phyloP scores from a whole-genome alignment of 2,329 filamentous ascomycete genomes.

The Pestalotiopsis sp. region DNA sequence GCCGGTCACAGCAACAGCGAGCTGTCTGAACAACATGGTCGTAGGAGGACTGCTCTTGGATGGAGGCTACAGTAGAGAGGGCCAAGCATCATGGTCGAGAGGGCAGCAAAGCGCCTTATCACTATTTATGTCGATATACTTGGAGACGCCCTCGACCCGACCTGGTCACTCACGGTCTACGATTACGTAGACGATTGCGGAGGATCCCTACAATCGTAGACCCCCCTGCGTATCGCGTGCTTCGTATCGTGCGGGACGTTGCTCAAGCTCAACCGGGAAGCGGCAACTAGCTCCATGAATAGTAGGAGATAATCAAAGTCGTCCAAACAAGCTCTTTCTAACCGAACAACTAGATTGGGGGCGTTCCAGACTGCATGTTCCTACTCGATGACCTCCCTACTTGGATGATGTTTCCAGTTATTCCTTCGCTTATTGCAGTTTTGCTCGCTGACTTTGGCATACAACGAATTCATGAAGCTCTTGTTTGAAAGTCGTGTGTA shows the following conservation, averaged over 20 bases:
- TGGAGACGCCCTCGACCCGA: background rate
- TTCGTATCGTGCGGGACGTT: background rate
- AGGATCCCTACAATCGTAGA: background rate
- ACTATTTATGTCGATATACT: background rate
- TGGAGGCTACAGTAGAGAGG: background rate
- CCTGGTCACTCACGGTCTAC: background rate
- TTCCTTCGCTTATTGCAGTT: too few species aligned
- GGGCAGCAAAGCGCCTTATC: background rate
- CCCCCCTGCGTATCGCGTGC: slow-evolving; percentile 4
- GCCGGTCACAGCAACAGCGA: slow-evolving; percentile 20
- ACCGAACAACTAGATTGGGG: too few species aligned
- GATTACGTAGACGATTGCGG: slow-evolving; percentile 1
- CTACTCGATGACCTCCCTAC: too few species aligned
- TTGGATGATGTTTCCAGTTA: too few species aligned
- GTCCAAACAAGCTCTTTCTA: background rate
- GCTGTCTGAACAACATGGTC: slow-evolving; percentile 22
- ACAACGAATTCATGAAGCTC: too few species aligned
- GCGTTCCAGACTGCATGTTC: too few species aligned
- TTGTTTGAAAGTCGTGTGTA: background rate
- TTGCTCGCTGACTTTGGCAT: background rate
- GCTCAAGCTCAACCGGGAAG: background rate
- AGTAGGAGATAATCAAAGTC: background rate
- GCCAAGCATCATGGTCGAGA: background rate
- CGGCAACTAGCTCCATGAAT: background rate
- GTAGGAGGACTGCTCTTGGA: background rate